Evolutionary conservation across 164 flowering plant species (phyloP).

Genomic region (Saururus chinensis): DNA sequence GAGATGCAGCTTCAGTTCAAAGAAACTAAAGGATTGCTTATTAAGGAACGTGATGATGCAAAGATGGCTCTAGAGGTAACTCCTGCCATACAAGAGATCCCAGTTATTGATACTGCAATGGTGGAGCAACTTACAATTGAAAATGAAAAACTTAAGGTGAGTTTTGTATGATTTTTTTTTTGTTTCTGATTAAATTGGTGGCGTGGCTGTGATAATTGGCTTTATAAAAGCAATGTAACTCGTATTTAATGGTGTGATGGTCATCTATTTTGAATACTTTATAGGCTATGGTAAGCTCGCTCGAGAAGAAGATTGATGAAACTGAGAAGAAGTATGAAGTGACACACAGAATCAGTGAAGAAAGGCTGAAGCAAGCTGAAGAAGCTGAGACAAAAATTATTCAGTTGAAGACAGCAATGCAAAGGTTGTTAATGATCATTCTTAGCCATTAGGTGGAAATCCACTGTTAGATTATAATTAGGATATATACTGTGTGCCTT

Average conservation of each 20-base stretch:
- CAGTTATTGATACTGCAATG: constrained; percentile 54
- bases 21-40: constrained; percentile 59
- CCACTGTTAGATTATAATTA: too few relatives aligned
- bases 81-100: constrained; percentile 63
- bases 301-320: constrained; percentile 86
- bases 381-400: constrained; percentile 79
- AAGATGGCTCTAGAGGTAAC: constrained; percentile 33
- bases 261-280: constrained; percentile 3
- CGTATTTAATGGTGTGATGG: background rate
- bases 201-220: background rate
- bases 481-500: too few relatives aligned
- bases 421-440: constrained; percentile 34
- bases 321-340: constrained; percentile 81
- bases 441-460: too few relatives aligned
- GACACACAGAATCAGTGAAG: constrained; percentile 75
- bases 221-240: too few relatives aligned
- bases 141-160: constrained; percentile 53
- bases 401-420: constrained; percentile 72
- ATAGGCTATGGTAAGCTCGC: constrained; percentile 29
- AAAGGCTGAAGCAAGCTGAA: constrained; percentile 77
- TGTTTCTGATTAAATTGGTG: background rate
- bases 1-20: constrained; percentile 68
- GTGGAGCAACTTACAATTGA: constrained; percentile 61
- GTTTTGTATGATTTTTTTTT: background rate
- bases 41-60: constrained; percentile 64